These are phyloP conservation scores for Nannizziopsis barbatae DNA, from an alignment of 2,329 filamentous ascomycete genomes.

Conservation along the genomic window DNA sequence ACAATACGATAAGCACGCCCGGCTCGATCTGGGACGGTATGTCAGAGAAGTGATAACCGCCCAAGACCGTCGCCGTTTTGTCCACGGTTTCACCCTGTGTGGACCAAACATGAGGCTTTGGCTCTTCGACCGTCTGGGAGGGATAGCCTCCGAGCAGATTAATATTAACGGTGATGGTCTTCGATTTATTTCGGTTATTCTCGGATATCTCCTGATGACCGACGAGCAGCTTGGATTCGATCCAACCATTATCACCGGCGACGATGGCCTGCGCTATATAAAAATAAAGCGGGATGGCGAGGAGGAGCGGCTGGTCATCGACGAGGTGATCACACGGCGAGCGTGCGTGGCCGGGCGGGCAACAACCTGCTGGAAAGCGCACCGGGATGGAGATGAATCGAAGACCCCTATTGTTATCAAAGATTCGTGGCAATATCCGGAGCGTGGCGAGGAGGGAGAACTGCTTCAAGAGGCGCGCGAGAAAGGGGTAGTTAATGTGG, in stretches of 20 bases:
- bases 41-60: slow-evolving; percentile 10
- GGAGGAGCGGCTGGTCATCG: slow-evolving; percentile 34
- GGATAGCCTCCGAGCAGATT: slow-evolving; percentile 31
- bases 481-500: slow-evolving; percentile 20
- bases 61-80: slow-evolving; percentile 24
- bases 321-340: slow-evolving; percentile 26
- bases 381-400: slow-evolving; percentile 22
- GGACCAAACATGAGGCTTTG: slow-evolving; percentile 38
- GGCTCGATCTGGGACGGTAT: slow-evolving; percentile 25
- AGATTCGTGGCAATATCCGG: slow-evolving; percentile 24
- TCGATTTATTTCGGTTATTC: slow-evolving; percentile 7
- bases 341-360: slow-evolving; percentile 30
- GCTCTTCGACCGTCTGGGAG: slow-evolving; percentile 39
- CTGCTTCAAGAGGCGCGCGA: slow-evolving; percentile 20
- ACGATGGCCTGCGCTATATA: neutral
- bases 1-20: slow-evolving; percentile 28
- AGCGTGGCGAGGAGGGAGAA: slow-evolving; percentile 21
- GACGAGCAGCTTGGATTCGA: slow-evolving; percentile 37
- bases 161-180: slow-evolving; percentile 12
- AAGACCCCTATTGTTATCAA: slow-evolving; percentile 9
- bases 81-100: slow-evolving; percentile 41
- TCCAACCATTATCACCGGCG: slow-evolving; percentile 29
- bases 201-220: slow-evolving; percentile 26
- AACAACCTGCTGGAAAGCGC: slow-evolving; percentile 38
- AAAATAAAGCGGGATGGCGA: slow-evolving; percentile 12